These are phyloP conservation scores for Rhizopogon sp. DNA, from an alignment of 768 basidiomycete species.

Conservation along the genomic window DNA sequence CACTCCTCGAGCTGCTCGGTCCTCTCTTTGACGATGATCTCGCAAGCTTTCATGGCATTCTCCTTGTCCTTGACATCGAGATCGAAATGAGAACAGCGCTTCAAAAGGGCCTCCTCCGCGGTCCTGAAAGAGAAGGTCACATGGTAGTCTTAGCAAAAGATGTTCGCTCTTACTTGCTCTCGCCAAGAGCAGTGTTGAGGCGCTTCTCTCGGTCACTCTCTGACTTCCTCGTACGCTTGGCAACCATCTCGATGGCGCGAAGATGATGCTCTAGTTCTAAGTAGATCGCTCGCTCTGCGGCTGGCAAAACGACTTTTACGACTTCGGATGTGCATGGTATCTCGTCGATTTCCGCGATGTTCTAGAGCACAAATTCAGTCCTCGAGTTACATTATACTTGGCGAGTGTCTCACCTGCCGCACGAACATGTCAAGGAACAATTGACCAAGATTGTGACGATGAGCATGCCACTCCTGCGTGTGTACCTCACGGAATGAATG, in stretches of 20 bases:
- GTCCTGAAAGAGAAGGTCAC: slow-evolving; percentile 41
- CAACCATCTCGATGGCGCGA: slow-evolving; percentile 82
- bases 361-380: slow-evolving; percentile 39
- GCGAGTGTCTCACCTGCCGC: slow-evolving; percentile 57
- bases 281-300: slow-evolving; percentile 92
- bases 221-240: slow-evolving; percentile 59
- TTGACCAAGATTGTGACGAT: slow-evolving; percentile 81
- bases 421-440: slow-evolving; percentile 77
- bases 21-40: slow-evolving; percentile 84
- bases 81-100: slow-evolving; percentile 94
- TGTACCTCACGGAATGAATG: slow-evolving; percentile 96
- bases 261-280: slow-evolving; percentile 92
- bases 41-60: slow-evolving; percentile 89
- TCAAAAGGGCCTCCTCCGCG: slow-evolving; percentile 89
- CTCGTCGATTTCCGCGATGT: slow-evolving; percentile 95
- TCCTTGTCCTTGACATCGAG: slow-evolving; percentile 64
- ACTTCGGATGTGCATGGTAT: slow-evolving; percentile 73
- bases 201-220: slow-evolving; percentile 84
- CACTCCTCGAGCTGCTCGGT: slow-evolving; percentile 76
- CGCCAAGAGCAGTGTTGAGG: slow-evolving; percentile 81
- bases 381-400: neutral
- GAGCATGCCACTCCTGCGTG: slow-evolving; percentile 87
- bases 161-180: slow-evolving; percentile 58
- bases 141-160: neutral
- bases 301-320: slow-evolving; percentile 70